Conservation (phyloP, 495 filamentous ascomycete species). For the Amniculicola lignicola region DNA sequence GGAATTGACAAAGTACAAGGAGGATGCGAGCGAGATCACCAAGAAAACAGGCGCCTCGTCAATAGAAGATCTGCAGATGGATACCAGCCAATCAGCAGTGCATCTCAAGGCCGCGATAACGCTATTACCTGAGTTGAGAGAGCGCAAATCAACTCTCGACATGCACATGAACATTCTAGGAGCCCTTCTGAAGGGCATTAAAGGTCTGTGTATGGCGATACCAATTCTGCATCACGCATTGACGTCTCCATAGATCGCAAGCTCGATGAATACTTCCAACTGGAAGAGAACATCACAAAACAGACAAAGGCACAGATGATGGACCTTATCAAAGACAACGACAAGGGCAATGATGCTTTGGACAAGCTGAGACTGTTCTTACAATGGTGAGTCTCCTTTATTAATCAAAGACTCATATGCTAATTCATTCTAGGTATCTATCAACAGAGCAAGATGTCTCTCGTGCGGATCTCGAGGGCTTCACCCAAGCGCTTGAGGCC, state of each 20-base stretch:
- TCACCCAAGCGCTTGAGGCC: slow-evolving; percentile 78
- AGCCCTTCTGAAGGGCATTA: slow-evolving; percentile 79
- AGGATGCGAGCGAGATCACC: slow-evolving; percentile 91
- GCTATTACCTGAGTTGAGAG: slow-evolving; percentile 83
- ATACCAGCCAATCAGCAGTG: slow-evolving; percentile 80
- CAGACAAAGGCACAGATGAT: slow-evolving; percentile 87
- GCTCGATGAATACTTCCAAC: slow-evolving; percentile 92
- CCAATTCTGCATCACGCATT: not conserved
- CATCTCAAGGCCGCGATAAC: slow-evolving; percentile 96
- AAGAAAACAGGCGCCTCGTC: slow-evolving; percentile 91
- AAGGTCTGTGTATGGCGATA: slow-evolving; percentile 38
- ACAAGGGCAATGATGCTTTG: slow-evolving; percentile 76
- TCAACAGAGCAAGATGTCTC: slow-evolving; percentile 89
- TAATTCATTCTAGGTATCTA: slow-evolving; percentile 44
- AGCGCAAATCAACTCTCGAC: slow-evolving; percentile 83
- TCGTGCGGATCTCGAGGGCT: slow-evolving; percentile 75
- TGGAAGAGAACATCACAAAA: slow-evolving; percentile 91
- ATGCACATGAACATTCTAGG: slow-evolving; percentile 99
- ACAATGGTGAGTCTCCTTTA: slow-evolving; percentile 61
- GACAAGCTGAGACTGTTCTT: slow-evolving; percentile 94
- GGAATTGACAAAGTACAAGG: slow-evolving; percentile 89
- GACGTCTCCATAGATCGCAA: slow-evolving; percentile 60
- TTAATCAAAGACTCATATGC: not conserved
- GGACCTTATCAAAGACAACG: slow-evolving; percentile 75
- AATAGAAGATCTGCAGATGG: slow-evolving; percentile 89